Evolutionary conservation across 2,329 filamentous ascomycete species (phyloP).

Genomic region (Sphaerostilbella broomeana): DNA sequence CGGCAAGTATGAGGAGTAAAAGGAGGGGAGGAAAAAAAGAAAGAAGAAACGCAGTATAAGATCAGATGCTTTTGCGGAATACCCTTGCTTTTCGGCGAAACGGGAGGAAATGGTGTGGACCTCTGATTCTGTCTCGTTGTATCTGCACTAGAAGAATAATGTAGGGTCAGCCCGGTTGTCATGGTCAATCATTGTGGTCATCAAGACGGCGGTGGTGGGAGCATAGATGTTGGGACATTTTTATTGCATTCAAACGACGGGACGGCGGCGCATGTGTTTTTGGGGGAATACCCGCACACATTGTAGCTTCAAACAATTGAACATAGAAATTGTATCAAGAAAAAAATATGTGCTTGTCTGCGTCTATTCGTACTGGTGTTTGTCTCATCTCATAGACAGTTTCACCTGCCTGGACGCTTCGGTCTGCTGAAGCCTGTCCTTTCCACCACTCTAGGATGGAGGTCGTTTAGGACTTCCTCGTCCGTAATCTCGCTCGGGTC

Average conservation of each 20-base stretch:
- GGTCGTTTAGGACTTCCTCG: conserved; percentile 55
- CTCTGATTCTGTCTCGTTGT: conserved; percentile 6
- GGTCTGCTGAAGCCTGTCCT: conserved; percentile 69
- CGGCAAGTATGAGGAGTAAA: conserved; percentile 61
- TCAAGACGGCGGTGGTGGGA: neutral
- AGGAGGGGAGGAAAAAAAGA: conserved; percentile 1
- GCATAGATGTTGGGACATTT: conserved; percentile 2
- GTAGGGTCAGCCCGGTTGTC: conserved; percentile 12
- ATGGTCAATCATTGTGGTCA: conserved; percentile 1
- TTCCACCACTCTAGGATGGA: conserved; percentile 59
- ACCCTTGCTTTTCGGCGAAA: conserved; percentile 2
- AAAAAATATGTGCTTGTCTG: conserved; percentile 10
- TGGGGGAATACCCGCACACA: conserved; percentile 23
- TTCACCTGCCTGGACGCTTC: conserved; percentile 65
- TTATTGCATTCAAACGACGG: conserved; percentile 3
- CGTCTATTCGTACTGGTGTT: conserved; percentile 14
- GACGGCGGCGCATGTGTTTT: conserved; percentile 19
- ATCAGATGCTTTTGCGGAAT: conserved; percentile 10
- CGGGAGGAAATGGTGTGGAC: neutral
- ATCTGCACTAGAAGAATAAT: conserved; percentile 11
- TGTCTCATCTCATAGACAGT: conserved; percentile 5
- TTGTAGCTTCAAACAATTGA: conserved; percentile 17
- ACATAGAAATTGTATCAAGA: conserved; percentile 7
- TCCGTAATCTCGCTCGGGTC: conserved; percentile 66
- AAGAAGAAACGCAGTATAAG: conserved; percentile 1